Percentiles rank a stretch among this genome's conserved stretches.
Conservation (phyloP, 163 green algal species). For the Chlamydomonas reinhardtii region DNA sequence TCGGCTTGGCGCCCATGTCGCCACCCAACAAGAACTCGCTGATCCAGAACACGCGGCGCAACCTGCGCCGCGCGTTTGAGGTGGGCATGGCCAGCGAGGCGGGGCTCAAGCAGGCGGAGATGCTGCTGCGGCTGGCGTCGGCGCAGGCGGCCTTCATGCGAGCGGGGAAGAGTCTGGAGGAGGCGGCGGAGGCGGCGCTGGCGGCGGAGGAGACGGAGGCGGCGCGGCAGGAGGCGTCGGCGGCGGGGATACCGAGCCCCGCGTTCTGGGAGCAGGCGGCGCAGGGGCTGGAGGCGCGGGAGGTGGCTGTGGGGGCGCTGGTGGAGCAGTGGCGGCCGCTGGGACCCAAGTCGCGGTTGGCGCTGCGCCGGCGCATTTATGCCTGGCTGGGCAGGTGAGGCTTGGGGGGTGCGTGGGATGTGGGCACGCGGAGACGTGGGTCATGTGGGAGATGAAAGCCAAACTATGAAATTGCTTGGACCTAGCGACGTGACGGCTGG, state of each 20-base stretch:
- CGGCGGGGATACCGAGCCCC: not conserved
- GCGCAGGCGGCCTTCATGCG: not conserved
- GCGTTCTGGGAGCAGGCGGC: constrained; percentile 7
- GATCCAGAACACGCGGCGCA: constrained; percentile 16
- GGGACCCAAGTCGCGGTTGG: not conserved
- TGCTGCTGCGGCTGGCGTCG: constrained; percentile 3
- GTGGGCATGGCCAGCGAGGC: not conserved
- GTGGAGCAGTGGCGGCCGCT: constrained; percentile 18
- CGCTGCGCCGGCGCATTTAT: not conserved
- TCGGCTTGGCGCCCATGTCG: not conserved
- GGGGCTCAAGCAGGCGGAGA: not conserved
- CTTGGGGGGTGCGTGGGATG: no score
- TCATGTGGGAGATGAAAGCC: not conserved
- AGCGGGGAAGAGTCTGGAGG: not conserved
- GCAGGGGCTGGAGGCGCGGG: not conserved
- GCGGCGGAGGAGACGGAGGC: not conserved
- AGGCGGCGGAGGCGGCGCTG: not conserved
- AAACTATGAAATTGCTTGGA: no score
- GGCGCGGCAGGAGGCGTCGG: constrained; percentile 1
- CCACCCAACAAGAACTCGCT: not conserved
- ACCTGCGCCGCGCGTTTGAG: constrained; percentile 11
- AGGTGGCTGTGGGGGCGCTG: not conserved
- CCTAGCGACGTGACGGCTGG: no score
- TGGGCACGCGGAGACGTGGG: no score
- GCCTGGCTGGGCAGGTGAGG: constrained; percentile 9